Base-by-base conservation (phyloP, 139 green algal genomes). In the Zygnema circumcarinatum region DNA sequence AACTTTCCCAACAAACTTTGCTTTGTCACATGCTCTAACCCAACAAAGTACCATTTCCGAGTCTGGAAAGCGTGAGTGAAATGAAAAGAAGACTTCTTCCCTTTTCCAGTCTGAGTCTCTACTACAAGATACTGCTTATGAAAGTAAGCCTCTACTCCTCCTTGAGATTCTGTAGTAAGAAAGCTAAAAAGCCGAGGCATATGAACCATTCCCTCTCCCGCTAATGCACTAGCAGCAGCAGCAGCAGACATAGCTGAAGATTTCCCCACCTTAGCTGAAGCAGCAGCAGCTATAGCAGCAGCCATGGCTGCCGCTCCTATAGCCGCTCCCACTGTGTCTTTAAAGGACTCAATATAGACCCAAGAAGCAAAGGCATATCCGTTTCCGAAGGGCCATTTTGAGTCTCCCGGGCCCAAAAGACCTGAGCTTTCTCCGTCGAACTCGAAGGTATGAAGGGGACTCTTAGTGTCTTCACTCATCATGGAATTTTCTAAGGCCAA, bases 141-240 rank as follows among this genome's bases (percentile, higher is more conserved):
- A 72, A 93, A 93, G 74, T 91, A 93, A n/a, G 86, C 76, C 86
- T 93, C 90, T 1, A 91, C 47, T 20, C 90, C 79, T 62, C 47
- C 47, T 74, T 89, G 29, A 38, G 33, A 76, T 22, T 91, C 90
- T 1, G 81, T 47, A 7, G 86, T 91, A 29, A 93, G 35, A 42
- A 93, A 93, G 29, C 32, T 80, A 68, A 91, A 93, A 33, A 93
- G 81, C 41, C 90, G 73, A n/a, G 90, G 90, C 90, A 93, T 93
- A 85, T 93, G 86, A 38, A 52, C 68, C 35, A 76, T 56, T 22
- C 83, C 79, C 38, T 85, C 81, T 32, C 85, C 86, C 21, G 84
- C 84, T 20, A 87, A 67, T 2, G 74, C 74, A 68, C 84, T 89
- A 36, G 74, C 84, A 22, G 33, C 74, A 11, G 84, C 74, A 2